Evolutionary conservation across 352 stramenopile species (phyloP), one percentile per base, ranked within the genome.

Genomic region (Pilasporangium apinafurcum): DNA sequence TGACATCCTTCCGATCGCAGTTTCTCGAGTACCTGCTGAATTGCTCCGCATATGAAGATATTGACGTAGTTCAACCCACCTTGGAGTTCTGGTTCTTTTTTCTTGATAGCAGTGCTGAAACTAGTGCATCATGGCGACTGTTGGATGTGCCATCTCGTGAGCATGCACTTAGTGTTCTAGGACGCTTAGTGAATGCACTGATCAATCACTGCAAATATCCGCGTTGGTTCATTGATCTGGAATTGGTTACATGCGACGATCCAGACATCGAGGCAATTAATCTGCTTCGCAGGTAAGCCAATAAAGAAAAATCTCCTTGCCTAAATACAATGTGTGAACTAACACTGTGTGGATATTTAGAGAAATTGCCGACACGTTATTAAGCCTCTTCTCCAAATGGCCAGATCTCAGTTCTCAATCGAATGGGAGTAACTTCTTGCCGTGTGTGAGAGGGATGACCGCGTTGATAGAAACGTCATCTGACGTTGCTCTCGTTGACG

Each of bases 61-160:
- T 64, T 8, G 57, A 78, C 24, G 70, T 86, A 8, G 64, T 68
- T 8, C 67, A 89, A 31, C 72, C 73, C 12, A 93, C 79, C 22
- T 61, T 93, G 24, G 81, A 93, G 52, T 86, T 93, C 24, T 93
- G 81, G 81, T 93, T 88, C 58, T 89, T 89, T 38, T 70, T 93
- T n/a, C 61, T 93, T 8, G 81, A 93, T 42, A 59, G 68, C n/a
- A 65, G 55, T 35, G 48, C 59, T 4, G 58, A 79, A 37, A 65
- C 65, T 29, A 69, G 72, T 13, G 48, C 60, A 10, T 68, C 71
- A 32, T 65, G 56, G 42, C 49, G 70, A 16, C 37, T 82, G 26
- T 44, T 90, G 22, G 64, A 58, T 2, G 35, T 24, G 1, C 28
- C 56, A 0, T 51, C 65, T 3, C 52, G 65, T 6, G 47, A 70